Evolutionary conservation across 805 yeast genomes (phyloP).

Genomic region (Yarrowia keelungensis): DNA sequence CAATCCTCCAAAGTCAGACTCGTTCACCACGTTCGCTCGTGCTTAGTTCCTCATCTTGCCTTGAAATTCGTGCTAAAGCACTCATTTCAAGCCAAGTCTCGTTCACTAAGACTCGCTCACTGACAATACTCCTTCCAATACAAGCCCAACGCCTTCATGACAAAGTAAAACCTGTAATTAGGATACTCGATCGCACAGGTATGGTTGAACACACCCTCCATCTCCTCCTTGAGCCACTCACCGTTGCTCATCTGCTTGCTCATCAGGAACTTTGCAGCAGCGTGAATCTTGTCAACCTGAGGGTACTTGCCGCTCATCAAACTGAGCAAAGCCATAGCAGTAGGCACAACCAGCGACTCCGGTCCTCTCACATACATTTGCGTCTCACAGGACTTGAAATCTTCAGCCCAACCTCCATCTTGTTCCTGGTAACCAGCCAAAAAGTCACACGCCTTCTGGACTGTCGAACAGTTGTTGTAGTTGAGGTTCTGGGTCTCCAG

Average conservation of each 20-base stretch:
- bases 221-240: conserved; percentile 82
- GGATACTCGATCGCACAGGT: conserved; percentile 95
- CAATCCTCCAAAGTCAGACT: too few species aligned
- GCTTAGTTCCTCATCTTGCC: too few species aligned
- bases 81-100: not conserved
- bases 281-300: conserved; percentile 61
- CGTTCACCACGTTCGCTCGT: too few species aligned
- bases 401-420: conserved; percentile 99
- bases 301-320: conserved; percentile 84
- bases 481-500: conserved; percentile 69
- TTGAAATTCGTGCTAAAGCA: not conserved
- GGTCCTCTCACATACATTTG: conserved; percentile 72
- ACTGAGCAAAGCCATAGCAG: conserved; percentile 91
- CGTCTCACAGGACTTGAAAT: conserved; percentile 88
- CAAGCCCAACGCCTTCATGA: conserved; percentile 91
- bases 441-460: conserved; percentile 83
- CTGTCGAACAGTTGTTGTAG: conserved; percentile 67
- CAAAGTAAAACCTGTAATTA: conserved; percentile 84
- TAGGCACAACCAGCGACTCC: conserved; percentile 78
- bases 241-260: conserved; percentile 74
- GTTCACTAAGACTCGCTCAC: not conserved
- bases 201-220: conserved; percentile 97
- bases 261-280: conserved; percentile 69
- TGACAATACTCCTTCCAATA: conserved; percentile 50
- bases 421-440: conserved; percentile 71